These are phyloP conservation scores for Clavariopsis aquatica DNA, from an alignment of 495 filamentous ascomycete species.

Conservation along the genomic window DNA sequence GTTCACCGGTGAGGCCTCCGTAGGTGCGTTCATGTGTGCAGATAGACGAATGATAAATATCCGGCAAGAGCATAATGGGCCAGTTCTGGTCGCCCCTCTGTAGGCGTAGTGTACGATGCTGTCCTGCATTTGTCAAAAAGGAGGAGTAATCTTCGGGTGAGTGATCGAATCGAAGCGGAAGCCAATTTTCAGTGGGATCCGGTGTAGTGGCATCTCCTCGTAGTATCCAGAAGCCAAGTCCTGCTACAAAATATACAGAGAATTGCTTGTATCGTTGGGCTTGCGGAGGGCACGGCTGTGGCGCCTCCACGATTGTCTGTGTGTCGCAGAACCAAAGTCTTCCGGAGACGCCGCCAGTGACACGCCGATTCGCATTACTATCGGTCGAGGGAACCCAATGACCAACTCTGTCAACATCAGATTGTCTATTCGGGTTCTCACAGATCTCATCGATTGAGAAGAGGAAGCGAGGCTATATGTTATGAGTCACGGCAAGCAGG, in stretches of 20 bases:
- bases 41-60: constrained; percentile 33
- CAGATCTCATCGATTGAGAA: constrained; percentile 35
- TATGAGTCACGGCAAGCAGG: neutral
- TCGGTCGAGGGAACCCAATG: constrained; percentile 27
- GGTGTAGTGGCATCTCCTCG: constrained; percentile 21
- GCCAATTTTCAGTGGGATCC: constrained; percentile 22
- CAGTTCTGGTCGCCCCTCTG: constrained; percentile 34
- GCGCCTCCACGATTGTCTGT: constrained; percentile 8
- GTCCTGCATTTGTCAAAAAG: constrained; percentile 20
- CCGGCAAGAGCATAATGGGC: constrained; percentile 38
- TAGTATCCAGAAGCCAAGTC: constrained; percentile 25
- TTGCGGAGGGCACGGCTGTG: neutral
- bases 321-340: constrained; percentile 17
- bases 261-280: constrained; percentile 8
- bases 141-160: constrained; percentile 8
- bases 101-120: constrained; percentile 19
- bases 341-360: constrained; percentile 9
- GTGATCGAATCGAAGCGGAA: constrained; percentile 26
- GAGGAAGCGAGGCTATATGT: constrained; percentile 19
- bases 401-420: neutral
- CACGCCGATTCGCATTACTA: constrained; percentile 8
- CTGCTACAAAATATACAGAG: constrained; percentile 29
- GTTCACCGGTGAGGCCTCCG: constrained; percentile 41
- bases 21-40: neutral
- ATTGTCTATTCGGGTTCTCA: constrained; percentile 1